Base-by-base conservation (phyloP, 2,329 filamentous ascomycete species). In the Fusarium mangiferae region DNA sequence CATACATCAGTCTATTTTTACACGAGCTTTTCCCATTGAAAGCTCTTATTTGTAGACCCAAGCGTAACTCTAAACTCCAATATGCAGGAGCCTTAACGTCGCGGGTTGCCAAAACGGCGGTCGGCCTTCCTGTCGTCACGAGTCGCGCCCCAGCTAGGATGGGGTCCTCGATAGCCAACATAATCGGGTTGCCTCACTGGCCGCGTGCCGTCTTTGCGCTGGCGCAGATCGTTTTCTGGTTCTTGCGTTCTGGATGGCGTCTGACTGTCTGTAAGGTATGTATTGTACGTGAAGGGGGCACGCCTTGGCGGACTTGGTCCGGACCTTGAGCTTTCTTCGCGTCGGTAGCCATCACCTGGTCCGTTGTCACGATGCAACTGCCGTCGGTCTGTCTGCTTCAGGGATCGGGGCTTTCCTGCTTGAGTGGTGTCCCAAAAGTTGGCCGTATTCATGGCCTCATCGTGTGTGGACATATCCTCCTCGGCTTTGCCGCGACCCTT, bases 361-460 rank as follows among this genome's bases (percentile, higher is more conserved):
- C 35, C 20, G 28, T n/a, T n/a, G 26, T 55, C 35, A 28, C 35
- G 24, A 55, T 55, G 11, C 35, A 17, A 18, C 41, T 20, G 44
- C n/a, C 49, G n/a, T 35, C n/a, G 49, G 30, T 18, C 49, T 52
- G 30, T 52, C n/a, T 35, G 30, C 30, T 52, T 52, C 24, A n/a
- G 30, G 49, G n/a, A 13, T 20, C 30, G n/a, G 7, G 59, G 72
- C 28, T 61, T 70, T 14, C 62, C 67, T 12, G 74, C 52, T 48
- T 68, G 75, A 9, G 70, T 76, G 3, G 82, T 83, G 54, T 83
- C 79, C 82, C 82, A 83, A 46, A 80, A 76, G 54, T 79, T 79
- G 55, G 77, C 64, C 35, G 55, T 76, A 15, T 72, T 75, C n/a
- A 68, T 66, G 28, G 62, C 30, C 13, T 66, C 58, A 24, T 69